Conservation (phyloP, 345 rosid genomes). For the Melaleuca alternifolia region DNA sequence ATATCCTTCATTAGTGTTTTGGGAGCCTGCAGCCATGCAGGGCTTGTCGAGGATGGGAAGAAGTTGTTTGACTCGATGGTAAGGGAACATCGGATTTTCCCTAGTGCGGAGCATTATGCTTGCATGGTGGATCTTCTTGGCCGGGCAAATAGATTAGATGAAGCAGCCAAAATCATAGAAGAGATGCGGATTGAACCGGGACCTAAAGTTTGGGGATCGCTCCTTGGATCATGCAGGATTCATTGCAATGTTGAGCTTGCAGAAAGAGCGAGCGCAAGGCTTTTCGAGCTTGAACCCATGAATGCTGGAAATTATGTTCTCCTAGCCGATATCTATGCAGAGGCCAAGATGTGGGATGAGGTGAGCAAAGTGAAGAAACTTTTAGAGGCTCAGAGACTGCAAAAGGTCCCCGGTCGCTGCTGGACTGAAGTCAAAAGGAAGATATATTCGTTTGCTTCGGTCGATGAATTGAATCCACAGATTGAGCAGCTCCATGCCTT, state of each 20-base stretch:
- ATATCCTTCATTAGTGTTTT: slow-evolving; percentile 61
- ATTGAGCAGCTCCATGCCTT: slow-evolving; percentile 62
- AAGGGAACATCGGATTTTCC: slow-evolving; percentile 42
- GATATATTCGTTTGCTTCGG: slow-evolving; percentile 50
- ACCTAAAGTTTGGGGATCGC: slow-evolving; percentile 85
- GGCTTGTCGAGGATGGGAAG: slow-evolving; percentile 79
- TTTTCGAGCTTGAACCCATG: slow-evolving; percentile 64
- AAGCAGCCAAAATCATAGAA: slow-evolving; percentile 58
- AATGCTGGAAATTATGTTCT: slow-evolving; percentile 78
- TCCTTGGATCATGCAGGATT: slow-evolving; percentile 83
- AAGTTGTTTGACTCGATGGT: slow-evolving; percentile 49
- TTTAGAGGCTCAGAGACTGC: slow-evolving; percentile 39
- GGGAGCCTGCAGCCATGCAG: slow-evolving; percentile 94
- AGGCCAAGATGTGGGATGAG: slow-evolving; percentile 68
- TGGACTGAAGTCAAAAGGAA: slow-evolving; percentile 66
- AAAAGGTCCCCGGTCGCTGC: slow-evolving; percentile 71
- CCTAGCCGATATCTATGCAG: slow-evolving; percentile 68
- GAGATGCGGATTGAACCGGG: slow-evolving; percentile 70
- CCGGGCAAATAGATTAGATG: slow-evolving; percentile 75
- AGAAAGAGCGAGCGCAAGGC: slow-evolving; percentile 58
- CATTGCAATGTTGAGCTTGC: slow-evolving; percentile 80
- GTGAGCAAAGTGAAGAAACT: slow-evolving; percentile 63
- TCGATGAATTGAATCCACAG: slow-evolving; percentile 64
- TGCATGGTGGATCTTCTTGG: slow-evolving; percentile 97
- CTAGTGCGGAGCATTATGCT: slow-evolving; percentile 84